Conservation (phyloP, 441 rosid genomes). For the Populus trichocarpa region DNA sequence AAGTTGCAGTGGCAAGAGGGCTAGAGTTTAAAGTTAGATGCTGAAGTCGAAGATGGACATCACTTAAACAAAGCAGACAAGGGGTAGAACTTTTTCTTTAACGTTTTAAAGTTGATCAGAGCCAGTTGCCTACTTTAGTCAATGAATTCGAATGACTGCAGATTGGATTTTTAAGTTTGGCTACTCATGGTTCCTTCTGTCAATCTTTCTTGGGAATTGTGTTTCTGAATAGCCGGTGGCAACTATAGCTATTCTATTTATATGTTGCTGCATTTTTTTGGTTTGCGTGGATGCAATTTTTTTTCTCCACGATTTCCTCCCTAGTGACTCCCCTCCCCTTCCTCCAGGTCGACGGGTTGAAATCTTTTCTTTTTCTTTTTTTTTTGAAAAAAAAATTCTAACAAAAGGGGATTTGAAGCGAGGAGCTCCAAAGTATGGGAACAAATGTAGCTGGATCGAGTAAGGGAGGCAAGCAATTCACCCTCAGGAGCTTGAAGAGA, state of each 20-base stretch:
- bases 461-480: background rate
- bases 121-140: constrained; percentile 30
- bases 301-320: background rate
- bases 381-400: background rate
- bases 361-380: background rate
- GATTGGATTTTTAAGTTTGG: constrained; percentile 27
- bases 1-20: constrained; percentile 80
- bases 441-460: background rate
- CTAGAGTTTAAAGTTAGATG: constrained; percentile 47
- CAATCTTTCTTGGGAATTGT: constrained; percentile 26
- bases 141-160: constrained; percentile 28
- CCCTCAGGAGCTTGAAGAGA: background rate
- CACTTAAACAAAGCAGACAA: constrained; percentile 28
- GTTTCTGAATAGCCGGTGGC: constrained; percentile 27
- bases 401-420: background rate
- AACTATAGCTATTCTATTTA: constrained; percentile 21
- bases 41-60: constrained; percentile 26
- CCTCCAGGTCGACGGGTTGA: background rate
- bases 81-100: constrained; percentile 27
- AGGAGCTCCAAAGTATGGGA: background rate
- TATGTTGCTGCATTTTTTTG: constrained; percentile 18
- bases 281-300: background rate
- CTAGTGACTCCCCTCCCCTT: background rate
- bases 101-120: constrained; percentile 39
- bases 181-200: constrained; percentile 28